A percentile compares a stretch with the other conserved stretches of the same genome.
phyloP scores from a whole-genome alignment of 495 filamentous ascomycete species.

The Xylaria venustula region DNA sequence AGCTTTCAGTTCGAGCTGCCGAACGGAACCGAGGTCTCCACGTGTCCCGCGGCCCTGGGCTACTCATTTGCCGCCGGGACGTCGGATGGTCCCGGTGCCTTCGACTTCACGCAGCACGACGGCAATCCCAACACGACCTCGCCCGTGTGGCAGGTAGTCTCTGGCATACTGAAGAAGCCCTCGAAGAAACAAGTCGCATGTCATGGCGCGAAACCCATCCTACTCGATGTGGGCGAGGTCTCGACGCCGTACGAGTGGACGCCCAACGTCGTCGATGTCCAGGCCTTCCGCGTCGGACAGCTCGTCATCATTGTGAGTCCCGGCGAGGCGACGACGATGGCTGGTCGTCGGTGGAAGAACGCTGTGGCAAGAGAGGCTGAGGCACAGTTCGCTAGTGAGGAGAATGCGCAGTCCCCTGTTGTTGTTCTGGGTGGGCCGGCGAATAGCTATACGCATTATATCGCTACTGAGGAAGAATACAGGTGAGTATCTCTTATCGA shows the following conservation, averaged over 20 bases:
- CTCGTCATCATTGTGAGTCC: conserved; percentile 83
- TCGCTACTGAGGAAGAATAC: conserved; percentile 91
- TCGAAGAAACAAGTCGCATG: conserved; percentile 70
- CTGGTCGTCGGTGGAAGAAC: conserved; percentile 85
- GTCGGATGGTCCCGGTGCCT: conserved; percentile 86
- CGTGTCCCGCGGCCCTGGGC: conserved; percentile 89
- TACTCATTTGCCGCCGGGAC: conserved; percentile 95
- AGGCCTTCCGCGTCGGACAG: conserved; percentile 84
- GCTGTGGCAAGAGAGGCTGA: conserved; percentile 61
- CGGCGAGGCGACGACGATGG: conserved; percentile 94
- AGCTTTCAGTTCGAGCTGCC: conserved; percentile 70
- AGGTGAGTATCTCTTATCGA: conserved; percentile 20
- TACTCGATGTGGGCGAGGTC: conserved; percentile 86
- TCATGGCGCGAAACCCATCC: conserved; percentile 81
- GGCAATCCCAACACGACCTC: conserved; percentile 71
- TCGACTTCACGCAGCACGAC: conserved; percentile 91
- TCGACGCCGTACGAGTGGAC: conserved; percentile 81
- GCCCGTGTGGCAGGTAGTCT: conserved; percentile 79
- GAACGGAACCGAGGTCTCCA: conserved; percentile 68
- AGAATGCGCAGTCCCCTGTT: conserved; percentile 49
- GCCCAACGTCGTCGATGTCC: conserved; percentile 91
- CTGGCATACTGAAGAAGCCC: conserved; percentile 69
- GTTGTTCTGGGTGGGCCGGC: conserved; percentile 91
- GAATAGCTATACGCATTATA: conserved; percentile 96
- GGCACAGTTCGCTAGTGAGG: conserved; percentile 40